Percentiles rank a stretch among this genome's conserved stretches.
These are phyloP conservation scores for Syzygium malaccense DNA, from an alignment of 441 rosid species.

Conservation along the genomic window DNA sequence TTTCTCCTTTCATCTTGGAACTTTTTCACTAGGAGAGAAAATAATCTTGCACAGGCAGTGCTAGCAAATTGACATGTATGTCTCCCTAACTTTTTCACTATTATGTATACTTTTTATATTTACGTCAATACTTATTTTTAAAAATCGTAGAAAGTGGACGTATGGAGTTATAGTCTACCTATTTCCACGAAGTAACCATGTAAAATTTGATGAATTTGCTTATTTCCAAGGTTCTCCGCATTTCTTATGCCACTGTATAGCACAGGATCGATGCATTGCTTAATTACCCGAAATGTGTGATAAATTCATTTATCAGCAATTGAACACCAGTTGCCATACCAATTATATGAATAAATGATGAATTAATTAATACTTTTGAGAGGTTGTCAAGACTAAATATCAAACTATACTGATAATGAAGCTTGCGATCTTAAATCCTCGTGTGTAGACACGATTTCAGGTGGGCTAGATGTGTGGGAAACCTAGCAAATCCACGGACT, in stretches of 20 bases:
- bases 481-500: no score
- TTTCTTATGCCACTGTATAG: rapidly evolving
- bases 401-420: no score
- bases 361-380: no score
- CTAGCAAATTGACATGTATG: not conserved
- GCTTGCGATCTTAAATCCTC: no score
- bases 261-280: not conserved
- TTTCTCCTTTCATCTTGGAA: not conserved
- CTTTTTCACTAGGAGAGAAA: not conserved
- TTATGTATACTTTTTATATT: no score
- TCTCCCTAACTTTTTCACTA: not conserved
- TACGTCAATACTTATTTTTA: no score
- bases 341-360: no score
- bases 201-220: not conserved
- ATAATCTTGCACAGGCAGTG: not conserved
- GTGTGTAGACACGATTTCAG: no score
- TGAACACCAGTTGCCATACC: no score
- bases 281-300: not conserved
- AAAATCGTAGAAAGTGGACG: not conserved
- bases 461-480: no score
- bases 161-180: not conserved
- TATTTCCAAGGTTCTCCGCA: not conserved
- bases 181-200: not conserved
- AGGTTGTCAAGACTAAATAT: no score
- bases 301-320: no score